phyloP scores from a whole-genome alignment of 352 stramenopile species.

The Elongisporangium prolatum region DNA sequence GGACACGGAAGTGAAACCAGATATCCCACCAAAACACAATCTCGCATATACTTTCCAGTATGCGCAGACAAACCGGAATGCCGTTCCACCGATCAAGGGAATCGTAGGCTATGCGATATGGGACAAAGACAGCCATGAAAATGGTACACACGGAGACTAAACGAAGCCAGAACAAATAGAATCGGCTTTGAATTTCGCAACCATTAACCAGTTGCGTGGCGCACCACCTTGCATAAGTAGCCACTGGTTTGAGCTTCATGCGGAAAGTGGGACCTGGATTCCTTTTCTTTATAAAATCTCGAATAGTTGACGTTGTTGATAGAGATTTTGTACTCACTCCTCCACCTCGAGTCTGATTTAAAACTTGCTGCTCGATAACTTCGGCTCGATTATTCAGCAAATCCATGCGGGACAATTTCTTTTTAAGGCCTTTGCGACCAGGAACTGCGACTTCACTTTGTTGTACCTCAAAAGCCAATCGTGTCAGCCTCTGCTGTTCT shows the following conservation, averaged over 20 bases:
- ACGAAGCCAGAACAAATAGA: slow-evolving; percentile 51
- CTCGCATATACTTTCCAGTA: slow-evolving; percentile 35
- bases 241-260: neutral
- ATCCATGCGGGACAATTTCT: slow-evolving; percentile 32
- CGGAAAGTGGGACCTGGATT: neutral
- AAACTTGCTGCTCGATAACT: slow-evolving; percentile 44
- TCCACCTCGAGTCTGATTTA: slow-evolving; percentile 23
- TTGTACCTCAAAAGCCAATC: slow-evolving; percentile 34
- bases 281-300: slow-evolving; percentile 4
- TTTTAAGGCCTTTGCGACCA: slow-evolving; percentile 17
- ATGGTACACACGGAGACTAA: slow-evolving; percentile 41
- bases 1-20: slow-evolving; percentile 59
- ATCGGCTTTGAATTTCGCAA: slow-evolving; percentile 47
- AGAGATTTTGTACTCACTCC: slow-evolving; percentile 11
- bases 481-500: slow-evolving; percentile 48
- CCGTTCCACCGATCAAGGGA: slow-evolving; percentile 33
- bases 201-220: slow-evolving; percentile 24
- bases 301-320: neutral
- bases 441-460: slow-evolving; percentile 8
- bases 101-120: slow-evolving; percentile 57
- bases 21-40: slow-evolving; percentile 48
- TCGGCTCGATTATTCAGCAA: slow-evolving; percentile 39
- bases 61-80: slow-evolving; percentile 25
- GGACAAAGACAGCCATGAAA: slow-evolving; percentile 40
- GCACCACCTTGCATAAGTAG: neutral